Conservation (phyloP, 345 rosid species). For the Populus nigra region DNA sequence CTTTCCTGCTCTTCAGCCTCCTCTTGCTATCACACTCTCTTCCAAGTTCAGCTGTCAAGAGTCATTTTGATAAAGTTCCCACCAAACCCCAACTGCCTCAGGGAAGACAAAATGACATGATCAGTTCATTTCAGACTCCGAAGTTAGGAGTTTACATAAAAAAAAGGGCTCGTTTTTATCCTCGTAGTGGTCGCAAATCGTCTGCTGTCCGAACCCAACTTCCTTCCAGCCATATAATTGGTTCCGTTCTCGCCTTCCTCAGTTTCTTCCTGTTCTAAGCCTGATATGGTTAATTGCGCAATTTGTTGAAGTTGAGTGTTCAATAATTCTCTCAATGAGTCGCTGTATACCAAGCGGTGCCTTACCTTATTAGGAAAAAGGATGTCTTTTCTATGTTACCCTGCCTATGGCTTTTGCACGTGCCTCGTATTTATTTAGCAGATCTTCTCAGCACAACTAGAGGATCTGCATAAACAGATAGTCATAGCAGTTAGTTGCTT, state of each 20-base stretch:
- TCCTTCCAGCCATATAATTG: constrained; percentile 8
- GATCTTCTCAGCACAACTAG: not conserved
- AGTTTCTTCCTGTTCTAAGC: constrained; percentile 10
- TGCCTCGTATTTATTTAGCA: not conserved
- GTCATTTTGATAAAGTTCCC: not conserved
- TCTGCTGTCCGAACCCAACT: constrained; percentile 9
- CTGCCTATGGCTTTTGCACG: not conserved
- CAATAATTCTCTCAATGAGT: not conserved
- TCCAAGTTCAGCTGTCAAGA: constrained; percentile 8
- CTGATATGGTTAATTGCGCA: not conserved
- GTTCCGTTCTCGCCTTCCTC: constrained; percentile 6
- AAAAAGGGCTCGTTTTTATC: not conserved
- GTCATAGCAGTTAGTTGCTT: not conserved
- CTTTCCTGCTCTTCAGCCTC: constrained; percentile 14
- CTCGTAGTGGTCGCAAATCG: constrained; percentile 3
- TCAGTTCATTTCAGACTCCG: not conserved
- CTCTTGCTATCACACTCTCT: constrained; percentile 11
- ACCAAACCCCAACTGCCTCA: not conserved
- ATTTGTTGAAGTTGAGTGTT: no score
- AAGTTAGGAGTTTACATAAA: constrained; percentile 16
- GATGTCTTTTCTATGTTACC: not conserved
- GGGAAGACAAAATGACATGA: not conserved
- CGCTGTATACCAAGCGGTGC: not conserved
- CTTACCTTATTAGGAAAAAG: not conserved
- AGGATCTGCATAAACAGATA: not conserved